phyloP scores from a whole-genome alignment of 192 early-diverging fungal species.

The Neocallimastix lanati region DNA sequence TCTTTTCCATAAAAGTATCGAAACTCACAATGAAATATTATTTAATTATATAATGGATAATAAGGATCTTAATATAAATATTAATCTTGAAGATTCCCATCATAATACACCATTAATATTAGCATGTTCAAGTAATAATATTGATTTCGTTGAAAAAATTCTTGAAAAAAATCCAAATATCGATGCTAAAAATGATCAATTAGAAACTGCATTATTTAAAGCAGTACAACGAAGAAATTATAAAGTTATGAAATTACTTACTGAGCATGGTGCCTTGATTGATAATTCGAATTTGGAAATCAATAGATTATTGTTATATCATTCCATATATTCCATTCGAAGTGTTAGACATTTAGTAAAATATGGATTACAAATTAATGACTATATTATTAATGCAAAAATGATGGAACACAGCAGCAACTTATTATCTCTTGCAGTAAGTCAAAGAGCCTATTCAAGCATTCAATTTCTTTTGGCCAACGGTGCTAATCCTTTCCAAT shows the following conservation, averaged over 20 bases:
- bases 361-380: neutral
- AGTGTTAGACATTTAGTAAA: neutral
- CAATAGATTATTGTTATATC: neutral
- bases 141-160: neutral
- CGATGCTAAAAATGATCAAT: neutral
- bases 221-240: neutral
- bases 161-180: neutral
- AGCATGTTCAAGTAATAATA: neutral
- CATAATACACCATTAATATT: neutral
- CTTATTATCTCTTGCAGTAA: neutral
- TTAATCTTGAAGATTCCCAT: neutral
- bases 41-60: neutral
- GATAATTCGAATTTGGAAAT: neutral
- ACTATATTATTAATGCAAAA: neutral
- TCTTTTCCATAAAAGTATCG: neutral
- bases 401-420: neutral
- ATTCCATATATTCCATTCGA: neutral
- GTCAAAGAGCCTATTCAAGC: fast-evolving
- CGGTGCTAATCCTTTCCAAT: neutral
- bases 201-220: neutral
- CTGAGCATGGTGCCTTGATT: neutral
- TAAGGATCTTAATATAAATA: neutral
- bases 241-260: neutral
- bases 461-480: neutral
- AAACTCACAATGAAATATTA: neutral